Evolutionary conservation across 805 yeast genomes (phyloP).

Genomic region (Cephaloascus fragrans): DNA sequence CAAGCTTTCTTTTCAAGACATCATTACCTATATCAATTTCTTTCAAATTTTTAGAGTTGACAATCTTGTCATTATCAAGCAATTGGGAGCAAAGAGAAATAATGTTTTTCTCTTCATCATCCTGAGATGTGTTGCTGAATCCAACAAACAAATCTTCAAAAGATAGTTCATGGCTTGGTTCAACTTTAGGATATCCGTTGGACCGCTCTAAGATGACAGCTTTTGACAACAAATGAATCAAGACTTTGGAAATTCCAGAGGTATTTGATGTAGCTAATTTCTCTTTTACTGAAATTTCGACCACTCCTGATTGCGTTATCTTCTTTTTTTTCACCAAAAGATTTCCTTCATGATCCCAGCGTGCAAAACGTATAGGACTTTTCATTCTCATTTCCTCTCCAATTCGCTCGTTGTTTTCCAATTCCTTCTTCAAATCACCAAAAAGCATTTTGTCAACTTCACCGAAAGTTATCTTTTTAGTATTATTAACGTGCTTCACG

Average conservation of each 20-base stretch:
- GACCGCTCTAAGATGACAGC: slow-evolving; percentile 12
- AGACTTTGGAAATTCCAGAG: slow-evolving; percentile 5
- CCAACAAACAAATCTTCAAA: slow-evolving; percentile 12
- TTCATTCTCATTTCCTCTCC: slow-evolving; percentile 15
- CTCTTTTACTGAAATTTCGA: background rate
- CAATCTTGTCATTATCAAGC: slow-evolving; percentile 24
- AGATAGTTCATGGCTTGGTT: slow-evolving; percentile 3
- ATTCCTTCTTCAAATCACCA: slow-evolving; percentile 28
- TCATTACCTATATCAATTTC: background rate
- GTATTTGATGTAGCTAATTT: slow-evolving; percentile 1
- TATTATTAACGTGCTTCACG: slow-evolving; percentile 2
- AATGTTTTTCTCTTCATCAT: slow-evolving; percentile 17
- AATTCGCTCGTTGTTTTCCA: slow-evolving; percentile 15
- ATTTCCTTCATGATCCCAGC: background rate
- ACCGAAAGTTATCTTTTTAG: slow-evolving; percentile 14
- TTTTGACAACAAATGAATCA: slow-evolving; percentile 12
- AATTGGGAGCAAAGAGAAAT: slow-evolving; percentile 57
- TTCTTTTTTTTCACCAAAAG: slow-evolving; percentile 5
- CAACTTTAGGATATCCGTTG: slow-evolving; percentile 18
- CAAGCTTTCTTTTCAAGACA: background rate
- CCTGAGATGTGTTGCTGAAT: slow-evolving; percentile 3
- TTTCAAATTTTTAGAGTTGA: too few relatives aligned
- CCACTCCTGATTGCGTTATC: slow-evolving; percentile 2
- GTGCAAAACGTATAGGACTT: background rate
- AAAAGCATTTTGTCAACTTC: slow-evolving; percentile 40